Percentiles rank a stretch among this genome's conserved stretches.
These are phyloP conservation scores for Vanrija pseudolonga DNA, from an alignment of 1,284 basidiomycete species.

Conservation along the genomic window DNA sequence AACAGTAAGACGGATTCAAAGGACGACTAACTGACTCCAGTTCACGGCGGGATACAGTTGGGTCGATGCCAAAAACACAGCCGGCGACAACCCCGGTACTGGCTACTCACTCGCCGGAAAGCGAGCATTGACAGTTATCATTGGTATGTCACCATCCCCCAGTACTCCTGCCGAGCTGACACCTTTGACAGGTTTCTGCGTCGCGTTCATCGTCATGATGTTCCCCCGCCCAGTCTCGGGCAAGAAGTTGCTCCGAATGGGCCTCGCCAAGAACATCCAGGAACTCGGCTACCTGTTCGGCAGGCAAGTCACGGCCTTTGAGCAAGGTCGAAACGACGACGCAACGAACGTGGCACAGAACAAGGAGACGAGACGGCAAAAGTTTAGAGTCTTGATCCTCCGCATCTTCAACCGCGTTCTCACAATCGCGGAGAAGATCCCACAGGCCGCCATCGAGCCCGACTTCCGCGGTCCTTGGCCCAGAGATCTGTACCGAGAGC, in stretches of 20 bases:
- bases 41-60: conserved; percentile 60
- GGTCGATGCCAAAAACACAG: conserved; percentile 56
- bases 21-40: conserved; percentile 1
- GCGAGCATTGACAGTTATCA: conserved; percentile 49
- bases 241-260: conserved; percentile 35
- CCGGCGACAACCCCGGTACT: conserved; percentile 55
- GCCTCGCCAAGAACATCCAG: conserved; percentile 36
- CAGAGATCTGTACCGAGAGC: conserved; percentile 29
- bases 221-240: conserved; percentile 44
- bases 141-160: conserved; percentile 27
- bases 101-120: conserved; percentile 59
- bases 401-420: too few relatives aligned
- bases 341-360: conserved; percentile 7
- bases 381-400: too few relatives aligned
- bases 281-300: conserved; percentile 41
- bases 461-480: conserved; percentile 46
- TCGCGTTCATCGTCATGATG: conserved; percentile 41
- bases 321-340: conserved; percentile 22
- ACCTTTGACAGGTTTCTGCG: conserved; percentile 32
- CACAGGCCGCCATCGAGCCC: conserved; percentile 30
- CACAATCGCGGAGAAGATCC: neutral
- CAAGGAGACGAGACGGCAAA: conserved; percentile 2
- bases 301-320: conserved; percentile 36
- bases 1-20: conserved; percentile 16
- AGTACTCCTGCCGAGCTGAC: neutral